Percentiles rank a stretch among this genome's conserved stretches.
phyloP scores from a whole-genome alignment of 1,139 yeast species.

The Yamadazyma conglobata region DNA sequence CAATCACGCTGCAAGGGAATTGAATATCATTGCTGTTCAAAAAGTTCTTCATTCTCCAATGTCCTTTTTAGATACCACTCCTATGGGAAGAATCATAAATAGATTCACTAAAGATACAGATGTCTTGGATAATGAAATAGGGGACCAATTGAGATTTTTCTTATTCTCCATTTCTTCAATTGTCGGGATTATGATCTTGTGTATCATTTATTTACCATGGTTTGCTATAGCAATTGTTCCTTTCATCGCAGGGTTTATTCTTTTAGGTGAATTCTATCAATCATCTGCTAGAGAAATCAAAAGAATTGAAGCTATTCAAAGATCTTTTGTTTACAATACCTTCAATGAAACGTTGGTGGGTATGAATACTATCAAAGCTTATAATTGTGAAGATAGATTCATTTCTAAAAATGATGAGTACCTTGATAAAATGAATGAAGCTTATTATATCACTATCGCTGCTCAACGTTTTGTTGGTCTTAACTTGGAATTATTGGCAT shows the following conservation, averaged over 20 bases:
- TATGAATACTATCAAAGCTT: conserved; percentile 67
- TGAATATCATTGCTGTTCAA: conserved; percentile 23
- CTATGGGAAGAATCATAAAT: conserved; percentile 60
- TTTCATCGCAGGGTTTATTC: conserved; percentile 11
- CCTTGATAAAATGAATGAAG: conserved; percentile 69
- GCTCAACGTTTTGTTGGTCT: conserved; percentile 81
- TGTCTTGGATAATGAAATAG: conserved; percentile 72
- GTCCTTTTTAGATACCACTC: conserved; percentile 59
- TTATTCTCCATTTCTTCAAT: conserved; percentile 47
- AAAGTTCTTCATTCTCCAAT: conserved; percentile 44
- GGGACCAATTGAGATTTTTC: conserved; percentile 57
- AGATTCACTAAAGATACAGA: conserved; percentile 82
- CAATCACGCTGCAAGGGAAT: conserved; percentile 42
- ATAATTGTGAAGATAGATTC: conserved; percentile 49
- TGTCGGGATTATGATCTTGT: conserved; percentile 62
- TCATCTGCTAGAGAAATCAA: conserved; percentile 78
- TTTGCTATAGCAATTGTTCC: conserved; percentile 18
- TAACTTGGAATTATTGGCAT: conserved; percentile 59
- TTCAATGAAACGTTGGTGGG: conserved; percentile 78
- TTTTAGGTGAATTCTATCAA: conserved; percentile 50
- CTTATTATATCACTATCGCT: conserved; percentile 64
- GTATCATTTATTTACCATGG: conserved; percentile 74
- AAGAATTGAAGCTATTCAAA: conserved; percentile 71
- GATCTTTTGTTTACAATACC: conserved; percentile 75
- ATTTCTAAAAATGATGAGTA: conserved; percentile 44